A percentile compares a stretch with the other conserved stretches of the same genome.
Conservation (phyloP, 352 stramenopile genomes). For the Globisporangium paddicum region DNA sequence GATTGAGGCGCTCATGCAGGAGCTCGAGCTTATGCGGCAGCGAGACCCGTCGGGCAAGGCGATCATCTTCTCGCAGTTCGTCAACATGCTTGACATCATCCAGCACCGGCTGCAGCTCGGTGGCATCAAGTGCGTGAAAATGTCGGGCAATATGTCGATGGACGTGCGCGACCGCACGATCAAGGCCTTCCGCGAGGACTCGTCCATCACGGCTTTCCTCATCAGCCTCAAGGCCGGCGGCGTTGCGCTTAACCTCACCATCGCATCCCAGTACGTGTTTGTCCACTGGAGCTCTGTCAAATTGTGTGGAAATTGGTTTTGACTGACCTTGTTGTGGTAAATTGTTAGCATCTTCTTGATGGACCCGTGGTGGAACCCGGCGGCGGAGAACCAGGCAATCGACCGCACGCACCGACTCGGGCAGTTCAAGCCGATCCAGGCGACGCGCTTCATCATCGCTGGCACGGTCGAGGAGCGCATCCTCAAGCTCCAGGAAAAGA, state of each 20-base stretch:
- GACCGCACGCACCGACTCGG: constrained; percentile 97
- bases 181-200: constrained; percentile 85
- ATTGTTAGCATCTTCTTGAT: constrained; percentile 91
- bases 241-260: constrained; percentile 98
- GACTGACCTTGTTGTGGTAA: constrained; percentile 7
- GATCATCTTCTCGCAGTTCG: constrained; percentile 98
- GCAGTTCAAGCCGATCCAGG: constrained; percentile 96
- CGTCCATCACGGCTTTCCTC: constrained; percentile 92
- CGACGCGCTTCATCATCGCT: constrained; percentile 97
- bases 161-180: constrained; percentile 77
- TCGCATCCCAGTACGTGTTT: constrained; percentile 91
- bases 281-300: background rate
- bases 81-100: constrained; percentile 99
- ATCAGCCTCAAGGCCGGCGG: constrained; percentile 99
- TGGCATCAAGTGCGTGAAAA: constrained; percentile 87
- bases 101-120: constrained; percentile 92
- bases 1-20: constrained; percentile 97
- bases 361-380: constrained; percentile 99
- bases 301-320: constrained; percentile 7
- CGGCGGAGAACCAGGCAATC: constrained; percentile 93
- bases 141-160: constrained; percentile 91
- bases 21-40: constrained; percentile 93
- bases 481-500: constrained; percentile 94
- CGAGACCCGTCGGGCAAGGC: constrained; percentile 95
- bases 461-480: constrained; percentile 98